Conservation (phyloP, 805 yeast species). For the Myxozyma geophila region DNA sequence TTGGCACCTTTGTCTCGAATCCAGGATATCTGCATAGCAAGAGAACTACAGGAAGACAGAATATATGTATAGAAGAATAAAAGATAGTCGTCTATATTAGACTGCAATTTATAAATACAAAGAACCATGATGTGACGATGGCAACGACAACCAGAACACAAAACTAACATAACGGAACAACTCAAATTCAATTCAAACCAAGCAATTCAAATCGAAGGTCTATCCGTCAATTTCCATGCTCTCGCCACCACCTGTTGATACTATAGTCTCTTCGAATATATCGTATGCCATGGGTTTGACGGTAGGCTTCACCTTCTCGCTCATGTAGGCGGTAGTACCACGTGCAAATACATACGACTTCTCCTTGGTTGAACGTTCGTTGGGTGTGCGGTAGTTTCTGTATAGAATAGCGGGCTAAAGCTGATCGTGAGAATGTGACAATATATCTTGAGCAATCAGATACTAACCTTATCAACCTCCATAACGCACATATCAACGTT, state of each 20-base stretch:
- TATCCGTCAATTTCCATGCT: constrained; percentile 34
- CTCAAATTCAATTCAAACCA: not conserved
- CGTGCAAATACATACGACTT: constrained; percentile 82
- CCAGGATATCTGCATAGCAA: too few relatives aligned
- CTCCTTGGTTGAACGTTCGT: constrained; percentile 80
- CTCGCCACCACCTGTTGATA: constrained; percentile 24
- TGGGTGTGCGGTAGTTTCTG: constrained; percentile 91
- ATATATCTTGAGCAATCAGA: not conserved
- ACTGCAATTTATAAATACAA: not conserved
- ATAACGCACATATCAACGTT: constrained; percentile 97
- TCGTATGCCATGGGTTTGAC: constrained; percentile 57
- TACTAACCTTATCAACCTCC: constrained; percentile 79
- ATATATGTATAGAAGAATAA: too few relatives aligned
- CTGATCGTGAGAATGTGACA: not conserved
- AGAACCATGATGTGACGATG: not conserved
- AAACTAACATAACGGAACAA: not conserved
- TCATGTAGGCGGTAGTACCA: constrained; percentile 91
- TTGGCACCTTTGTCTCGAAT: too few relatives aligned
- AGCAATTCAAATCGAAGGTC: not conserved
- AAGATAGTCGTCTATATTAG: too few relatives aligned
- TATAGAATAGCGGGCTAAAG: constrained; percentile 63
- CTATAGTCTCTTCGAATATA: constrained; percentile 29
- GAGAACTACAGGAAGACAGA: too few relatives aligned
- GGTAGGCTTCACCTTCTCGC: constrained; percentile 64
- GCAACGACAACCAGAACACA: not conserved